Base-by-base conservation (phyloP, 1,139 yeast genomes). In the Entelexis paramagnoliae region DNA sequence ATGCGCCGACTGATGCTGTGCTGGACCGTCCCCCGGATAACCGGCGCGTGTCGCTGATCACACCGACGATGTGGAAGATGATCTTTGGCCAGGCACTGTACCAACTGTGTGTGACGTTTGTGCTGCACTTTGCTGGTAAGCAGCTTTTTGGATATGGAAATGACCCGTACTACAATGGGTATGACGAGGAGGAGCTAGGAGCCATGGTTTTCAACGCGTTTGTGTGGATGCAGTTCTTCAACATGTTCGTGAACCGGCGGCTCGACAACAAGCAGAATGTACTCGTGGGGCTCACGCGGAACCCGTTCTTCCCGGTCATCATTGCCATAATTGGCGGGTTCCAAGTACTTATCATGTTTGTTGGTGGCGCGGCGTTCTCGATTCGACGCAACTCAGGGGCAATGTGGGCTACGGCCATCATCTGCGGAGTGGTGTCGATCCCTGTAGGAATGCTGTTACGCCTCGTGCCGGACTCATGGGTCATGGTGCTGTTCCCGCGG, bases 11-110 rank as follows among this genome's bases (percentile, higher is more conserved):
- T 61, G 85, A 81, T 49, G 76, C 81, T 40, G 80, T 86, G 48
- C 73, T 91, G 63, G 78, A 83, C 58, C 76, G 88, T 54, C 81
- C 79, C 64, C 99, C 98, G 1, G 89, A 84, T 46, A 93, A 94
- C 44, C 76, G 96, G 63, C 71, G 72, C 26, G 76, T 79, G n/a
- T 84, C 94, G 2, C 74, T 91, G 66, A 89, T 91, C 60, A 75
- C 95, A 2, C 81, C 82, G 4, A 84, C 95, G 19, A 91, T 93
- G 91, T 91, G 98, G 98, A 91, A 91, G 68, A 89, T 93, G 96
- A 91, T 93, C 62, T 60, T 89, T 50, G 94, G 96, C 4, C 96
- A 91, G 69, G 78, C 96, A 1, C 58, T 73, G 10, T 76, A 80
- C 55, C 99, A 91, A 71, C 75, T 93, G 57, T 64, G 75, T 28